A percentile compares a stretch with the other conserved stretches of the same genome.
phyloP scores from a whole-genome alignment of 2,329 filamentous ascomycete genomes.

The Calycina herbarum region DNA sequence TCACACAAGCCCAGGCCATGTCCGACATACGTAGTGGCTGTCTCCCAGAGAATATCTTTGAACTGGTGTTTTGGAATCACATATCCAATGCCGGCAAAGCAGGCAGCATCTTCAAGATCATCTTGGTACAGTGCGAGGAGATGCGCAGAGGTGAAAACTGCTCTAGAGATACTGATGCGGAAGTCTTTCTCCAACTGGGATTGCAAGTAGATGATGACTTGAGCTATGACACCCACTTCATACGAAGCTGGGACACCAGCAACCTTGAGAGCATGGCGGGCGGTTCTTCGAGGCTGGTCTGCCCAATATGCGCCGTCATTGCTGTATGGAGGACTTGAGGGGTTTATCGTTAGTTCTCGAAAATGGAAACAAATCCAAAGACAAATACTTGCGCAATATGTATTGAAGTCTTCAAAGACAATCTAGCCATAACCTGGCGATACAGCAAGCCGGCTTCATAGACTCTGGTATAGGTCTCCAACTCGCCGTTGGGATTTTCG shows the following conservation, averaged over 20 bases:
- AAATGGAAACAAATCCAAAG: too few species aligned
- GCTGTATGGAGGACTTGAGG: constrained; percentile 14
- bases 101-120: constrained; percentile 12
- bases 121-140: constrained; percentile 18
- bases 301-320: constrained; percentile 7
- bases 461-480: too few species aligned
- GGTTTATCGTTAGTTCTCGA: too few species aligned
- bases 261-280: constrained; percentile 5
- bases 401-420: too few species aligned
- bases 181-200: constrained; percentile 14
- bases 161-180: constrained; percentile 13
- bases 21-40: constrained; percentile 13
- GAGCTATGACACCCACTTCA: constrained; percentile 18
- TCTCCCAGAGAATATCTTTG: constrained; percentile 17
- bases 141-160: constrained; percentile 14
- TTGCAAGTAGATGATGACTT: constrained; percentile 9
- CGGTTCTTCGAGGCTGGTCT: constrained; percentile 5
- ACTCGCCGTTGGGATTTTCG: too few species aligned
- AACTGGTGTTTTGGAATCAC: constrained; percentile 3
- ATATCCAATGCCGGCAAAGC: constrained; percentile 12
- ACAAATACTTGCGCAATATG: too few species aligned
- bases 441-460: too few species aligned
- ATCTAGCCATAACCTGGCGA: too few species aligned
- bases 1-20: constrained; percentile 15
- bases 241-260: constrained; percentile 12